Evolutionary conservation across 306 rosid genomes (phyloP), one percentile per base, ranked within the genome.

Genomic region (Rosa chinensis): DNA sequence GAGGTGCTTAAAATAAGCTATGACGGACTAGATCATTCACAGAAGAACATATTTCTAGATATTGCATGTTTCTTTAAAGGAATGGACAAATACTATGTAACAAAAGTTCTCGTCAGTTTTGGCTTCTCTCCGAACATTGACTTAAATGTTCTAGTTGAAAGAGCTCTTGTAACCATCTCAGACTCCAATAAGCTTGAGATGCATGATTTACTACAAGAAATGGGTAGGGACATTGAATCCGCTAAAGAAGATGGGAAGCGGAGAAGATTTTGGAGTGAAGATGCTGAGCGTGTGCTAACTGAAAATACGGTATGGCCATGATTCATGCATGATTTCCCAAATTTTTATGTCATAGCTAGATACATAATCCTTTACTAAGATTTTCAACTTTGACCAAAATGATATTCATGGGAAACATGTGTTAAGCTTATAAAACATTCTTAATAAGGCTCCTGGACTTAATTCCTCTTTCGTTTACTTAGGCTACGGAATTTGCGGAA

Each of bases 81-180:
- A n/a, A 7, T 2, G 32, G 13, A n/a, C 0, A 58, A 9, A 56
- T 28, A 56, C 62, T 20, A 6, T 8, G 62, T 8, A 6, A 56
- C 62, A 56, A 0, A 20, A 2, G 25, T 56, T 56, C 4, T 56
- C 1, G 62, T 0, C 0, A 6, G 8, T 56, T 6, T 28, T 55
- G 62, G 12, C 62, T 56, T 6, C 11, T 7, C 0, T n/a, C 28
- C 56, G 5, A 0, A 0, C 11, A 0, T 0, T 0, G 25, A 1
- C 10, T 7, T 20, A 1, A 4, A 8, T 2, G 62, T 56, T 21
- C 5, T 58, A 58, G 35, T 21, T 21, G 64, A 58, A 2, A n/a
- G 14, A 58, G 14, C 35, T 58, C 64, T 58, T n/a, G 13, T 58
- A 58, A n/a, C 35, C 0, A 21, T 58, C 28, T 58, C 64, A 58